These are phyloP conservation scores for Mariannaea elegans DNA, from an alignment of 2,329 filamentous ascomycete genomes.

Conservation along the genomic window DNA sequence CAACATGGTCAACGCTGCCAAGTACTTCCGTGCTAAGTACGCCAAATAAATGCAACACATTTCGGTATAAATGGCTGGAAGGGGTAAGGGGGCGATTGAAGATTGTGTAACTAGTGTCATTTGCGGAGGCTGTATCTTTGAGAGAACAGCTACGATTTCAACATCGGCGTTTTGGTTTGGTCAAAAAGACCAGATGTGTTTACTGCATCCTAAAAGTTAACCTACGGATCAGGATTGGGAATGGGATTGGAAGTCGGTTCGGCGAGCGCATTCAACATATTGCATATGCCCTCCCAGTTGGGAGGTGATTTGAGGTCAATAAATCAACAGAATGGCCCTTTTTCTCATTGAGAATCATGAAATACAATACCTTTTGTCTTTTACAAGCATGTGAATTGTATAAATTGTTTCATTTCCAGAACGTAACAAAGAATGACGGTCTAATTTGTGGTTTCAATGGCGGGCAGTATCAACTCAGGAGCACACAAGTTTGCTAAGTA, in stretches of 20 bases:
- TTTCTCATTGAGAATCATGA: slow-evolving; percentile 36
- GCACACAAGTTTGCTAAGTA: not conserved
- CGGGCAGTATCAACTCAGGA: too few relatives aligned
- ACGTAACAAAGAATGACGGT: too few relatives aligned
- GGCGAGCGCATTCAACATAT: slow-evolving; percentile 53
- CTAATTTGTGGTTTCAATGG: too few relatives aligned
- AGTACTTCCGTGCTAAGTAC: slow-evolving; percentile 94
- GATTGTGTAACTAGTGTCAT: slow-evolving; percentile 44
- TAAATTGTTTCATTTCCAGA: too few relatives aligned
- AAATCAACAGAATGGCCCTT: slow-evolving; percentile 43
- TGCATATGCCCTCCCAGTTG: slow-evolving; percentile 48
- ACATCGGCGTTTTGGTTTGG: slow-evolving; percentile 63
- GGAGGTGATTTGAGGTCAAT: slow-evolving; percentile 41
- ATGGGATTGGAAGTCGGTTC: slow-evolving; percentile 38
- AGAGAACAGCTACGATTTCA: slow-evolving; percentile 61
- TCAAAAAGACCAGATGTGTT: slow-evolving; percentile 48
- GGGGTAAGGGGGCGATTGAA: slow-evolving; percentile 32
- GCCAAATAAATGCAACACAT: slow-evolving; percentile 61
- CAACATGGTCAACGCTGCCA: slow-evolving; percentile 99
- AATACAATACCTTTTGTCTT: too few relatives aligned
- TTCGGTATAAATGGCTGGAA: slow-evolving; percentile 29
- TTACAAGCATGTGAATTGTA: too few relatives aligned
- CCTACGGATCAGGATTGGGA: slow-evolving; percentile 44
- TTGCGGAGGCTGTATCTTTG: slow-evolving; percentile 48
- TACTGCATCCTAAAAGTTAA: slow-evolving; percentile 50